Evolutionary conservation across 1,284 basidiomycete genomes (phyloP).

Genomic region (Earliella scabrosa): DNA sequence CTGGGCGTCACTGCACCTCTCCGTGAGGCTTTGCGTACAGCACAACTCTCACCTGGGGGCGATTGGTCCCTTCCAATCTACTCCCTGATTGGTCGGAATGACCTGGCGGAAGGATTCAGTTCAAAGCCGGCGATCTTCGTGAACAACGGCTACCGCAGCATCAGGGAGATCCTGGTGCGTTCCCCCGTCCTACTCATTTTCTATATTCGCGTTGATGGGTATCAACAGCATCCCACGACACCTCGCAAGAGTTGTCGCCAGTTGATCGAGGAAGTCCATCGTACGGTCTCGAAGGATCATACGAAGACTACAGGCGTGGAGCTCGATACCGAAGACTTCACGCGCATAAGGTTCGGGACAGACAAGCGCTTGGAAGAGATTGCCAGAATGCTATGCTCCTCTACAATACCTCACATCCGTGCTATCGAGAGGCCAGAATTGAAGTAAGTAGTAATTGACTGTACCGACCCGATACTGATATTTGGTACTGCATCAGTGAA

Average conservation of each 20-base stretch:
- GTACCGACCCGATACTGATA: neutral
- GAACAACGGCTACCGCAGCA: conserved; percentile 55
- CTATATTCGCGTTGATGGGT: conserved; percentile 4
- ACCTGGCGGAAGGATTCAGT: conserved; percentile 68
- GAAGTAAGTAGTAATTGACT: conserved; percentile 50
- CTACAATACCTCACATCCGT: conserved; percentile 66
- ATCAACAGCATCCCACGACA: conserved; percentile 45
- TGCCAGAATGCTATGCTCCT: conserved; percentile 85
- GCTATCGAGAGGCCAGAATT: conserved; percentile 73
- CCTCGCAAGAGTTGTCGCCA: conserved; percentile 54
- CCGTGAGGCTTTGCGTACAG: conserved; percentile 80
- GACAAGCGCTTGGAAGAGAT: conserved; percentile 89
- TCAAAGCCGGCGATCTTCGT: conserved; percentile 46
- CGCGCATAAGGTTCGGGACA: conserved; percentile 83
- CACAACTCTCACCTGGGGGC: conserved; percentile 76
- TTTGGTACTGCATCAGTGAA: conserved; percentile 53
- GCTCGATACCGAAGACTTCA: conserved; percentile 71
- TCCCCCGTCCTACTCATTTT: neutral
- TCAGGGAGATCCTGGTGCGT: conserved; percentile 65
- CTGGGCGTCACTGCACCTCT: conserved; percentile 81
- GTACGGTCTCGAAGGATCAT: conserved; percentile 54
- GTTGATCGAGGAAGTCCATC: conserved; percentile 53
- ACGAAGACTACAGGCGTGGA: conserved; percentile 70
- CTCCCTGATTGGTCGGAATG: conserved; percentile 77
- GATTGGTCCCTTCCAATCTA: conserved; percentile 79